Conservation (phyloP, 345 rosid genomes). For the Corchorus olitorius region DNA sequence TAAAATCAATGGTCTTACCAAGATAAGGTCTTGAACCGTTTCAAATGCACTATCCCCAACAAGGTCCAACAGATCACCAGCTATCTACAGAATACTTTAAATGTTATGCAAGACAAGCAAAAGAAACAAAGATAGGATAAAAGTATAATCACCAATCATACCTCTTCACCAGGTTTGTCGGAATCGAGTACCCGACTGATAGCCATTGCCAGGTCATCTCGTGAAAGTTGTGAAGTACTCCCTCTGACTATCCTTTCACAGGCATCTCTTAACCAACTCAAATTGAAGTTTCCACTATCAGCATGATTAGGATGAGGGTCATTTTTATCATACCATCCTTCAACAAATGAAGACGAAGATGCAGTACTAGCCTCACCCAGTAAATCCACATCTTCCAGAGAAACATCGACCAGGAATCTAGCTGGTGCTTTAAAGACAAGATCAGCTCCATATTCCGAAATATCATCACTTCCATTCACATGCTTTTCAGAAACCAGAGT, state of each 20-base stretch:
- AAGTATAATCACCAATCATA: slow-evolving; percentile 35
- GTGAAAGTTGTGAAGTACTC: slow-evolving; percentile 75
- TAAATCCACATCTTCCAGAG: slow-evolving; percentile 53
- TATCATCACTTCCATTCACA: slow-evolving; percentile 40
- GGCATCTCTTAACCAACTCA: slow-evolving; percentile 87
- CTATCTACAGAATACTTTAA: slow-evolving; percentile 55
- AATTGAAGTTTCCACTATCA: slow-evolving; percentile 47
- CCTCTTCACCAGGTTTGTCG: slow-evolving; percentile 94
- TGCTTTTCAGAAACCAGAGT: slow-evolving; percentile 36
- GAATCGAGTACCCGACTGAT: slow-evolving; percentile 87
- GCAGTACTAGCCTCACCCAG: slow-evolving; percentile 42
- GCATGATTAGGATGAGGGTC: slow-evolving; percentile 34
- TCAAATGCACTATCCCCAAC: slow-evolving; percentile 93
- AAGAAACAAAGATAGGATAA: slow-evolving; percentile 19
- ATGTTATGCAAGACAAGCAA: slow-evolving; percentile 12
- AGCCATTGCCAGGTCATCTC: slow-evolving; percentile 93
- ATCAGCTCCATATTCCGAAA: slow-evolving; percentile 78
- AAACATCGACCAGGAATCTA: slow-evolving; percentile 73
- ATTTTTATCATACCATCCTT: slow-evolving; percentile 52
- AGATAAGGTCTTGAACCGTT: slow-evolving; percentile 82
- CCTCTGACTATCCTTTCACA: slow-evolving; percentile 68
- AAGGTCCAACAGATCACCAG: slow-evolving; percentile 89
- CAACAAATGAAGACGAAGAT: slow-evolving; percentile 39
- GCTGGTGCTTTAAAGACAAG: slow-evolving; percentile 72
- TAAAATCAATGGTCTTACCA: slow-evolving; percentile 43